Conservation (phyloP, 495 filamentous ascomycete genomes). For the Astrothelium macrocarpum region DNA sequence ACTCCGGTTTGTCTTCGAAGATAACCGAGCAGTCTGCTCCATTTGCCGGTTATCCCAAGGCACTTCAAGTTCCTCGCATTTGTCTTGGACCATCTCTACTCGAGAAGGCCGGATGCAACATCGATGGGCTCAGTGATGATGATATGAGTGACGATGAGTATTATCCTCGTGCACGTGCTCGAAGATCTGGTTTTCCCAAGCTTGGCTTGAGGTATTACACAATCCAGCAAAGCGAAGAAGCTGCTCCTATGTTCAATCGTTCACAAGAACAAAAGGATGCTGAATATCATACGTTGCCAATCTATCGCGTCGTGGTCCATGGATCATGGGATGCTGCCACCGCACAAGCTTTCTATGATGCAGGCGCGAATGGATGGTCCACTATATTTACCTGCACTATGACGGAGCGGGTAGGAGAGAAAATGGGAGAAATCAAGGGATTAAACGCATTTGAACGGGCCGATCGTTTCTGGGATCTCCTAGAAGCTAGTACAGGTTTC, state of each 20-base stretch:
- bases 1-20: background rate
- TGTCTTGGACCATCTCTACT: background rate
- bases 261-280: background rate
- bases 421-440: background rate
- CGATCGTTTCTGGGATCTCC: background rate
- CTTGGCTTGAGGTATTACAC: background rate
- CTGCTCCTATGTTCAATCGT: background rate
- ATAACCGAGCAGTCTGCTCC: background rate
- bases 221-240: slow-evolving; percentile 1
- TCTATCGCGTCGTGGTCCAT: background rate
- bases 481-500: background rate
- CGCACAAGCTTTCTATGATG: slow-evolving; percentile 10
- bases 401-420: background rate
- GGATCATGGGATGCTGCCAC: slow-evolving; percentile 8
- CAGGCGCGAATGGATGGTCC: slow-evolving; percentile 8
- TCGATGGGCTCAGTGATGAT: background rate
- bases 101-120: background rate
- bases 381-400: slow-evolving; percentile 9
- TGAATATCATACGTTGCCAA: background rate
- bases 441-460: background rate
- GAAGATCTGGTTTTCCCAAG: background rate
- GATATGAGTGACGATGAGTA: background rate
- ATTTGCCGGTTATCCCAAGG: background rate
- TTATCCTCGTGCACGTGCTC: background rate
- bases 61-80: background rate